A percentile compares a stretch with the other conserved stretches of the same genome.
These are phyloP conservation scores for Stereocaulon alpinum DNA, from an alignment of 495 filamentous ascomycete genomes.

Conservation along the genomic window DNA sequence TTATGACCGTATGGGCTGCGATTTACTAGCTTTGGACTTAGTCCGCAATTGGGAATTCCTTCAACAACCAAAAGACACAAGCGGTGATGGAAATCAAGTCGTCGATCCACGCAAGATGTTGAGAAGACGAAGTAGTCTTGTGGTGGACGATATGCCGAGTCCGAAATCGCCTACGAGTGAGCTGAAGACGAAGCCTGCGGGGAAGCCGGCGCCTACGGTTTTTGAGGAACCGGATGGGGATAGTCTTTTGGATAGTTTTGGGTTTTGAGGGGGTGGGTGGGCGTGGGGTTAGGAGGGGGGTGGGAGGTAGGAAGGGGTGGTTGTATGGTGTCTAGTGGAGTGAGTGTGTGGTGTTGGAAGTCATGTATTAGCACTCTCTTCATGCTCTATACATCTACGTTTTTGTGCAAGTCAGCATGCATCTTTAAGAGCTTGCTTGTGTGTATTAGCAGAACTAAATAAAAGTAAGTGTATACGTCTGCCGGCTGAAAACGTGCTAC, in stretches of 20 bases:
- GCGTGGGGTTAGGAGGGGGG: not conserved
- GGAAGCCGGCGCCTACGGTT: conserved; percentile 58
- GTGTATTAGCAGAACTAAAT: too few species aligned
- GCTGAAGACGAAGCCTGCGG: conserved; percentile 36
- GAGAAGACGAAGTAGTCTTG: conserved; percentile 61
- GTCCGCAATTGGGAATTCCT: conserved; percentile 87
- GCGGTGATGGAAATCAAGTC: conserved; percentile 6
- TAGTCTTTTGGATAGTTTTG: conserved; percentile 71
- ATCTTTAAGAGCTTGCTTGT: too few species aligned
- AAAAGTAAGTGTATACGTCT: too few species aligned
- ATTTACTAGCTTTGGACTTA: conserved; percentile 79
- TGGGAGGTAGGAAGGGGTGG: too few species aligned
- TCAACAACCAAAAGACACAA: conserved; percentile 22
- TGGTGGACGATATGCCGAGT: conserved; percentile 66
- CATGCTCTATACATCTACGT: too few species aligned
- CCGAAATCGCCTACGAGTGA: conserved; percentile 24
- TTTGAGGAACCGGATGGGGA: conserved; percentile 88
- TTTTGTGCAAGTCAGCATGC: too few species aligned
- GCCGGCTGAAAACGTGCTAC: too few species aligned
- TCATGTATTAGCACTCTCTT: too few species aligned
- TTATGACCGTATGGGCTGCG: conserved; percentile 93
- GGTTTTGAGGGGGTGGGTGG: conserved; percentile 37
- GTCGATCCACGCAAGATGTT: conserved; percentile 59
- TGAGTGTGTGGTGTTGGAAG: too few species aligned
- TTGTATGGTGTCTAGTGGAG: too few species aligned